phyloP scores from a whole-genome alignment of 331 rosid species.

The Stylosanthes scabra region DNA sequence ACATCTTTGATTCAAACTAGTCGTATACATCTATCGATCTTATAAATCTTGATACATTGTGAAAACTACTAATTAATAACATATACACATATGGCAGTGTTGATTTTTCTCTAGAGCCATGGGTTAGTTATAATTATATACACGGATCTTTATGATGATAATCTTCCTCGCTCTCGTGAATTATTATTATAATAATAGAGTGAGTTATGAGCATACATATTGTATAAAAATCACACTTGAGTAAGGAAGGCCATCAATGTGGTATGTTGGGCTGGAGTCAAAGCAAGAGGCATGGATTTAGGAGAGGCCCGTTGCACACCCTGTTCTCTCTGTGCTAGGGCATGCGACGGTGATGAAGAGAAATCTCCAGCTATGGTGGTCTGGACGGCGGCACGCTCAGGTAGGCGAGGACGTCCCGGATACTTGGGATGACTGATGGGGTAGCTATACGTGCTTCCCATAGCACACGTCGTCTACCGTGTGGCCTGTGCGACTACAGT shows the following conservation, averaged over 20 bases:
- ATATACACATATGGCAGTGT: neutral
- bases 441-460: neutral
- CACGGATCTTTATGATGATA: neutral
- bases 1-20: neutral
- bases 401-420: neutral
- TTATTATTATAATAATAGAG: too few species aligned
- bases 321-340: too few species aligned
- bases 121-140: neutral
- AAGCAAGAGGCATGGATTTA: too few species aligned
- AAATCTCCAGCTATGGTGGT: too few species aligned
- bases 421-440: neutral
- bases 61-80: neutral
- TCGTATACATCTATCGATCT: neutral
- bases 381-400: neutral
- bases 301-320: too few species aligned
- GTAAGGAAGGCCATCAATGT: too few species aligned
- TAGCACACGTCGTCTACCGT: neutral
- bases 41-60: neutral
- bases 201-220: too few species aligned
- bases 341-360: too few species aligned
- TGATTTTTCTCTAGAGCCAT: neutral
- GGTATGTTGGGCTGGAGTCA: too few species aligned
- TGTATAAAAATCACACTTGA: too few species aligned
- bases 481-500: neutral
- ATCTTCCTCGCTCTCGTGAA: too few species aligned